Conservation (phyloP, 805 yeast genomes). For the Candida quercuum region DNA sequence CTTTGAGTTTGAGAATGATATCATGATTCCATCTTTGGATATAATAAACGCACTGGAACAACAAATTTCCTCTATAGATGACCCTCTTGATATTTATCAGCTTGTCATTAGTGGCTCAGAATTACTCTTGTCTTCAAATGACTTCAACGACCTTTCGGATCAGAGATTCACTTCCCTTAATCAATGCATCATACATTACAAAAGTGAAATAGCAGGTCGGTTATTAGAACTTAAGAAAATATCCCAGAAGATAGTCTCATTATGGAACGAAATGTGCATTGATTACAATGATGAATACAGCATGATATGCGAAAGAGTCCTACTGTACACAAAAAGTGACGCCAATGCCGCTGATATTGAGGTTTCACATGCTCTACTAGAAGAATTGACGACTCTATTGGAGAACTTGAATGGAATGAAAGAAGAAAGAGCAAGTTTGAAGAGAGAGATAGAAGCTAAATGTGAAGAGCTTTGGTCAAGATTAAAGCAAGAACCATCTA, state of each 20-base stretch:
- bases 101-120: conserved; percentile 14
- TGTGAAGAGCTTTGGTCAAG: conserved; percentile 54
- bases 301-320: conserved; percentile 15
- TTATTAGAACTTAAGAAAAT: conserved; percentile 5
- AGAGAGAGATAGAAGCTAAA: conserved; percentile 25
- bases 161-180: conserved; percentile 6
- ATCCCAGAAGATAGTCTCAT: conserved; percentile 10
- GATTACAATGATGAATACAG: conserved; percentile 15
- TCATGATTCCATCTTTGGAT: conserved; percentile 15
- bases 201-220: conserved; percentile 18
- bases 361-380: conserved; percentile 8
- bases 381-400: conserved; percentile 8
- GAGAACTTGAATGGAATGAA: conserved; percentile 10
- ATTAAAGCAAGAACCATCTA: conserved; percentile 41
- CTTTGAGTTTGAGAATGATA: background rate
- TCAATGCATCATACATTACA: conserved; percentile 7
- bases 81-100: conserved; percentile 16
- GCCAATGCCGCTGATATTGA: conserved; percentile 6
- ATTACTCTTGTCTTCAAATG: conserved; percentile 15
- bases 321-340: conserved; percentile 1
- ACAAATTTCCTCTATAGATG: conserved; percentile 3
- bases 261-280: conserved; percentile 21
- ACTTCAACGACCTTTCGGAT: conserved; percentile 21
- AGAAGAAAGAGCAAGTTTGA: conserved; percentile 9
- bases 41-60: conserved; percentile 6